phyloP scores from a whole-genome alignment of 495 filamentous ascomycete genomes.

The Tuber microsphaerosporum region DNA sequence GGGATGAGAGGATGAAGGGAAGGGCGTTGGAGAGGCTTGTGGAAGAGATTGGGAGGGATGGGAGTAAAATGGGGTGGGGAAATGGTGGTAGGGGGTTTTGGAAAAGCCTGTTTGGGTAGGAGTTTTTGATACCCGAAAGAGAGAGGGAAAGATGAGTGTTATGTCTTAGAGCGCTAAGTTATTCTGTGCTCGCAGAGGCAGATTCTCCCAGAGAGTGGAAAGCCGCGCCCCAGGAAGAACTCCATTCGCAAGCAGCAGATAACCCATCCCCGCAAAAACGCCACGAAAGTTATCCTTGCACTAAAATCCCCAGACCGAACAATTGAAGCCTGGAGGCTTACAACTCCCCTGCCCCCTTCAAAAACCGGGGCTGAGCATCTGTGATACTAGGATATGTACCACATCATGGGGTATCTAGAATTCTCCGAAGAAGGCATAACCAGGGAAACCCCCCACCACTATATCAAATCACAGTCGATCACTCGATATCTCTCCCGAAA shows the following conservation, averaged over 20 bases:
- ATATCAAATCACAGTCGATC: not conserved
- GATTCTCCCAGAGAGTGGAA: not conserved
- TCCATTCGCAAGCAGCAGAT: not conserved
- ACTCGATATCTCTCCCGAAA: not conserved
- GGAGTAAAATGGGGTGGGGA: constrained; percentile 32
- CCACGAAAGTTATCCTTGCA: not conserved
- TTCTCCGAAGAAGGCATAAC: not conserved
- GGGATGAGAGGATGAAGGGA: constrained; percentile 50
- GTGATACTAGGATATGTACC: not conserved
- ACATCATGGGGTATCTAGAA: not conserved
- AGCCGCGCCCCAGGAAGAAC: not conserved
- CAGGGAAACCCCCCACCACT: not conserved
- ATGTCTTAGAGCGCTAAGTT: not conserved
- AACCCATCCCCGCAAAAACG: not conserved
- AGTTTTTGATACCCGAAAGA: constrained; percentile 5
- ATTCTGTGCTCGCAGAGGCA: not conserved
- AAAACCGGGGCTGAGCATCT: not conserved
- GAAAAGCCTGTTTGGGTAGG: constrained; percentile 48
- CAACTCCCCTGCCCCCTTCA: not conserved
- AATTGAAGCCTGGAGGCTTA: not conserved
- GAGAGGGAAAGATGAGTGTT: not conserved
- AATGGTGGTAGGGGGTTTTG: constrained; percentile 41
- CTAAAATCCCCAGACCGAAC: not conserved
- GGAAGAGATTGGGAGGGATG: constrained; percentile 49
- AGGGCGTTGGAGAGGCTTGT: constrained; percentile 57